phyloP scores from a whole-genome alignment of 306 rosid genomes.

The Citrullus amarus region DNA sequence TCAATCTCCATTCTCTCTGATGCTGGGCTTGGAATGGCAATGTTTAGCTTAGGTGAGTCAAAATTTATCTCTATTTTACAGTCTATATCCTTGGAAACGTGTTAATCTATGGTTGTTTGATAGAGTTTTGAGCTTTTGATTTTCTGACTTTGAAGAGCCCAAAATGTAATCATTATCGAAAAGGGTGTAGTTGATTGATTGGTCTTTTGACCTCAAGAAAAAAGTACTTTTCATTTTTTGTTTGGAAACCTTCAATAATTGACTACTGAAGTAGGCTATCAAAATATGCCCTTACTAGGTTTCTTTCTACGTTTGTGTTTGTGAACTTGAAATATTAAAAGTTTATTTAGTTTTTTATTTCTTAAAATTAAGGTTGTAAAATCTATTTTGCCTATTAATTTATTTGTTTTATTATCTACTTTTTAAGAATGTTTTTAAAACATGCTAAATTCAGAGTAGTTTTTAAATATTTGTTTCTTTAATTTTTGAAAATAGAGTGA shows the following conservation, averaged over 20 bases:
- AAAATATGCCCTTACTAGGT: neutral
- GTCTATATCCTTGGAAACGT: neutral
- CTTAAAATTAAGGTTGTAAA: no score
- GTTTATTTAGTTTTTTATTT: no score
- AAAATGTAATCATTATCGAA: neutral
- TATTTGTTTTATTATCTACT: no score
- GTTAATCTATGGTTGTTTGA: neutral
- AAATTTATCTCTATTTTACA: neutral
- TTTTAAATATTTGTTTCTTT: no score
- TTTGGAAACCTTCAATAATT: neutral
- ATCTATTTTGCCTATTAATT: no score
- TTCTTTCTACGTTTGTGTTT: neutral
- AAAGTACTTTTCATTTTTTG: neutral
- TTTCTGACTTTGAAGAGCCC: neutral
- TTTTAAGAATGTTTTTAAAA: no score
- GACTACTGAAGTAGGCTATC: neutral
- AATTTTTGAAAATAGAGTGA: no score
- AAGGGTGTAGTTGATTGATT: neutral
- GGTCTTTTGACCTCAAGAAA: neutral
- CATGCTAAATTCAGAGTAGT: no score
- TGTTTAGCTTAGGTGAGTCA: conserved; percentile 17
- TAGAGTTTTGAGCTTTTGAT: neutral
- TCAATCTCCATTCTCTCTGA: conserved; percentile 17
- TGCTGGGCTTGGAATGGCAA: conserved; percentile 20
- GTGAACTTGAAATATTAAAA: no score